Percentiles rank a stretch among this genome's conserved stretches.
phyloP scores from a whole-genome alignment of 441 rosid species.

The Daphne laureola region DNA sequence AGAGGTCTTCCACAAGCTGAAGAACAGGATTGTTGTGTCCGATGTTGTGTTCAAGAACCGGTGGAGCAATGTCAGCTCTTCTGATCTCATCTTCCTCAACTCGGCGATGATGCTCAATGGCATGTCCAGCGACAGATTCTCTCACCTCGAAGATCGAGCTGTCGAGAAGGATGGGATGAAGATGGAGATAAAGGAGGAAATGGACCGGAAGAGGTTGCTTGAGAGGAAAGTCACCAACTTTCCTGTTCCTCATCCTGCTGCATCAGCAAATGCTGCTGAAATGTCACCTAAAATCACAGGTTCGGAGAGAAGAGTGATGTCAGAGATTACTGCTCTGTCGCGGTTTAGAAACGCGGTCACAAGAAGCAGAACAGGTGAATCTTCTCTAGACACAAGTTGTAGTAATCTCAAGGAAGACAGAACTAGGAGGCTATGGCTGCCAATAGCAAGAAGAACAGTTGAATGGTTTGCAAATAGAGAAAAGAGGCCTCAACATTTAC shows the following conservation, averaged over 20 bases:
- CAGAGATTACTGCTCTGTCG: slow-evolving; percentile 65
- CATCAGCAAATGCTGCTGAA: slow-evolving; percentile 11
- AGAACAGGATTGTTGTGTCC: slow-evolving; percentile 60
- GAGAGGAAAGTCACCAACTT: slow-evolving; percentile 28
- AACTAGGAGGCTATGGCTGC: slow-evolving; percentile 61
- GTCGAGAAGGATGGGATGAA: slow-evolving; percentile 19
- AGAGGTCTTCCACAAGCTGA: slow-evolving; percentile 40
- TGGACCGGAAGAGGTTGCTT: slow-evolving; percentile 42
- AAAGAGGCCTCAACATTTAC: slow-evolving; percentile 27
- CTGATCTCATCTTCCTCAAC: slow-evolving; percentile 68
- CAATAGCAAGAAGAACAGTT: slow-evolving; percentile 70
- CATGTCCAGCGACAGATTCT: slow-evolving; percentile 47
- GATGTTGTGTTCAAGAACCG: slow-evolving; percentile 61
- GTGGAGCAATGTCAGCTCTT: slow-evolving; percentile 88
- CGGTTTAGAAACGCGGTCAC: slow-evolving; percentile 33
- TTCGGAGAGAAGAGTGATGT: slow-evolving; percentile 54
- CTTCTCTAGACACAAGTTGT: slow-evolving; percentile 15
- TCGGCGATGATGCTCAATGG: slow-evolving; percentile 71
- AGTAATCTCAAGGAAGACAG: slow-evolving; percentile 38
- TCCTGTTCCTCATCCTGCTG: slow-evolving; percentile 17
- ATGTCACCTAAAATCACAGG: slow-evolving; percentile 20
- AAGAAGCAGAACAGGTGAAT: slow-evolving; percentile 20
- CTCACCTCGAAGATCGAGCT: slow-evolving; percentile 16
- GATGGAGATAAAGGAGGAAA: slow-evolving; percentile 40
- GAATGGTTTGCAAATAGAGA: slow-evolving; percentile 80